Evolutionary conservation across 345 rosid species (phyloP).

Genomic region (Eutrema heterophyllum): DNA sequence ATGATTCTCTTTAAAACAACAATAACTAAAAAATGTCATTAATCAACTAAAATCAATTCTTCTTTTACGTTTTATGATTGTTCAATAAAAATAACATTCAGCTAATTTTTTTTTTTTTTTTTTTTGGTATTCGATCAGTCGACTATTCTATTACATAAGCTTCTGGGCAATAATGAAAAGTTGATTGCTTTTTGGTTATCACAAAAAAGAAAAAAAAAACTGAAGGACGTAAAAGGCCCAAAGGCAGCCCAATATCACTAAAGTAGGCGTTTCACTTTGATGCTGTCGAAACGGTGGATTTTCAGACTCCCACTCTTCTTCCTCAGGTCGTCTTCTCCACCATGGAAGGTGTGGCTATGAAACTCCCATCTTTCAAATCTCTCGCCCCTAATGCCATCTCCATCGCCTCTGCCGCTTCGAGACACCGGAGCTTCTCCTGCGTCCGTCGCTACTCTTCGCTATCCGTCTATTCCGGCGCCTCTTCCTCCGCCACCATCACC

Average conservation of each 20-base stretch:
- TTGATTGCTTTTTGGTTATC: neutral
- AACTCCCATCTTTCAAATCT: slow-evolving; percentile 47
- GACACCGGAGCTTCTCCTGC: slow-evolving; percentile 10
- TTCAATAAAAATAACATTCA: no score
- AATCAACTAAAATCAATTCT: no score
- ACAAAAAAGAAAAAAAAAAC: neutral
- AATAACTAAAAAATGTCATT: no score
- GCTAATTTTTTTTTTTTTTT: no score
- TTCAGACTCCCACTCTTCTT: neutral
- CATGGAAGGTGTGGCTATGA: slow-evolving; percentile 57
- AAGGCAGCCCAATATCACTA: neutral
- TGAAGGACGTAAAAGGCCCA: neutral
- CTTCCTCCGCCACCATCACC: slow-evolving; percentile 30
- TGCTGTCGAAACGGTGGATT: neutral
- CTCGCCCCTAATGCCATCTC: slow-evolving; percentile 31
- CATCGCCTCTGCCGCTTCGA: neutral
- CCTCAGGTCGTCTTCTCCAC: slow-evolving; percentile 10
- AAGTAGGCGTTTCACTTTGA: neutral
- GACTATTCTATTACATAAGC: no score
- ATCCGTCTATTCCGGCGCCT: slow-evolving; percentile 26
- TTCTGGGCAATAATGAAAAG: neutral
- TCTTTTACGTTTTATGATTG: no score
- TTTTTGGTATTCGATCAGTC: no score
- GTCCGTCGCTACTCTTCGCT: slow-evolving; percentile 25
- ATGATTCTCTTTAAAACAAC: no score